Evolutionary conservation across 495 filamentous ascomycete species (phyloP), one percentile per base, ranked within the genome.

Genomic region (Pyrenula aspistea): DNA sequence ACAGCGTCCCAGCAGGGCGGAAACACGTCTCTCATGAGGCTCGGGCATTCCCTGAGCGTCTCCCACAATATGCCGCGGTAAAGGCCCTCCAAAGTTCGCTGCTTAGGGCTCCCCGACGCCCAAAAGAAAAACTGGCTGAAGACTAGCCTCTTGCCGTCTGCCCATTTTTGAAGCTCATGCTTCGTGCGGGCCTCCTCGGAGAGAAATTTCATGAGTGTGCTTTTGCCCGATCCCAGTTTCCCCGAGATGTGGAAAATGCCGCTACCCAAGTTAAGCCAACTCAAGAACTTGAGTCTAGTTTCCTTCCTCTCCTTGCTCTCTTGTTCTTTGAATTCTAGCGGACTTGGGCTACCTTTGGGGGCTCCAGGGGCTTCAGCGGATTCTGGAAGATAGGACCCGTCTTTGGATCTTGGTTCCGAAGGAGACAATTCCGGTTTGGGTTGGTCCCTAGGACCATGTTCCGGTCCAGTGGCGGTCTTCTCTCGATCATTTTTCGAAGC

Each of bases 141-240:
- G n/a, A 69, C 22, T 0, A 63, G 25, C 22, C 59, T 21, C 42
- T 53, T 53, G 55, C 61, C 24, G 20, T 20, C 58, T 42, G 62
- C 48, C 62, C 61, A 64, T 49, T 21, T 8, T 15, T 49, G 48
- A 12, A 67, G 53, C 10, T 21, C 23, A 12, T 22, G 25, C 2
- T 4, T 53, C 11, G 59, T 61, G 4, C 50, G 51, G 19, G 24
- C n/a, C 25, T 59, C 25, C n/a, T 60, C 21, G 25, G 19, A 53
- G 11, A 75, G 54, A 12, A 60, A 72, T 53, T 71, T 75, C 70
- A 75, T 69, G 12, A 75, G 50, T 0, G 73, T 77, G 31, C 71
- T 73, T 55, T 77, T 77, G 0, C 74, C 74, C 1, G 66, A 65
- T 10, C 72, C 74, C 20, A 73, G 57, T 58, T 74, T 76, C 1